A percentile compares a stretch with the other conserved stretches of the same genome.
Conservation (phyloP, 495 filamentous ascomycete species). For the Talaromyces proteolyticus region DNA sequence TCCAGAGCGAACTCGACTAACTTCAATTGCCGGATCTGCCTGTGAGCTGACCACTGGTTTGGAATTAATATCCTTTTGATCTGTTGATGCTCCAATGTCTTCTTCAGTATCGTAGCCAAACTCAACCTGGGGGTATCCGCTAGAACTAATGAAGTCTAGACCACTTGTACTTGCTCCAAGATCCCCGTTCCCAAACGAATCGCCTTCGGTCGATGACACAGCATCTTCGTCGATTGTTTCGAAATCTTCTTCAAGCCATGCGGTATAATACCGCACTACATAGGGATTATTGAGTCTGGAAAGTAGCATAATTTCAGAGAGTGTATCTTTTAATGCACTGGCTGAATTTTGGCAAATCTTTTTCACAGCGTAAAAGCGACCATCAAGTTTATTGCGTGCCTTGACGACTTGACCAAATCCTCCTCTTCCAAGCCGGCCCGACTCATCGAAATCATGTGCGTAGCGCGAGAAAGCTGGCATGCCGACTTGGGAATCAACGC, state of each 20-base stretch:
- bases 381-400: constrained; percentile 88
- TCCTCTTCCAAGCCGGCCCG: constrained; percentile 82
- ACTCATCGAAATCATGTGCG: constrained; percentile 81
- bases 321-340: constrained; percentile 71
- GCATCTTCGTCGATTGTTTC: constrained; percentile 51
- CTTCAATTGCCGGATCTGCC: constrained; percentile 22
- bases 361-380: constrained; percentile 90
- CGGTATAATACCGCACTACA: constrained; percentile 91
- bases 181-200: constrained; percentile 26
- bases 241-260: constrained; percentile 81
- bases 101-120: constrained; percentile 71
- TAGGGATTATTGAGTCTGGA: constrained; percentile 92
- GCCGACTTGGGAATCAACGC: constrained; percentile 40
- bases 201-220: constrained; percentile 50
- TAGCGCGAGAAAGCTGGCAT: constrained; percentile 61
- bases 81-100: constrained; percentile 37
- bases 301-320: constrained; percentile 87
- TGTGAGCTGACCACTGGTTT: constrained; percentile 7
- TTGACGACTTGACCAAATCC: constrained; percentile 98
- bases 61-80: constrained; percentile 16
- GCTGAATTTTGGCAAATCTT: constrained; percentile 84
- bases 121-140: constrained; percentile 71
- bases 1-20: constrained; percentile 28
- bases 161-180: constrained; percentile 72
- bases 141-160: constrained; percentile 89